phyloP scores from a whole-genome alignment of 768 basidiomycete genomes.

The Xerocomellus amylosporus region DNA sequence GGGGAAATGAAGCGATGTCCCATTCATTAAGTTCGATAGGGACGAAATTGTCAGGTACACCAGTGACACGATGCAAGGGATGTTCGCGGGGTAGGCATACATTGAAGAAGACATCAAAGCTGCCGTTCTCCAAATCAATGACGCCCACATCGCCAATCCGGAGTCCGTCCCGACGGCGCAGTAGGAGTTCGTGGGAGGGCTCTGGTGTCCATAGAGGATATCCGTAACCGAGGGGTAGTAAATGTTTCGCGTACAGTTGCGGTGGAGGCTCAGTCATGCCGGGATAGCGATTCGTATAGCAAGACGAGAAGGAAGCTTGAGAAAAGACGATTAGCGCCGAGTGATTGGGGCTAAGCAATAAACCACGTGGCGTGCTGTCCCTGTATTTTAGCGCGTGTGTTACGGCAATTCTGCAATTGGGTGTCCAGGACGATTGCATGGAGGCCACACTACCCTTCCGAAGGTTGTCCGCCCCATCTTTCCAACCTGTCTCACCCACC shows the following conservation, averaged over 20 bases:
- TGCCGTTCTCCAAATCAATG: constrained; percentile 28
- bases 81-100: constrained; percentile 34
- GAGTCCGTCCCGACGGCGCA: constrained; percentile 20
- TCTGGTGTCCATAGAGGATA: constrained; percentile 36
- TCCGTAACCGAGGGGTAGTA: constrained; percentile 20
- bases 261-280: constrained; percentile 9
- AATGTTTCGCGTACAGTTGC: constrained; percentile 12
- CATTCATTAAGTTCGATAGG: constrained; percentile 14
- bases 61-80: constrained; percentile 4
- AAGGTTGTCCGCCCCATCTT: no score
- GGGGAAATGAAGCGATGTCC: constrained; percentile 7
- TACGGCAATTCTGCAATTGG: no score
- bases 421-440: no score
- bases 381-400: no score
- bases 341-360: not conserved
- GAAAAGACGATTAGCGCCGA: not conserved
- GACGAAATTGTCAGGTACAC: constrained; percentile 29
- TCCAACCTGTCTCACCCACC: no score
- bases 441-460: no score
- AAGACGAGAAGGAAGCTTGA: no score
- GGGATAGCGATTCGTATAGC: not conserved
- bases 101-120: constrained; percentile 38
- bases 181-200: constrained; percentile 14
- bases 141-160: constrained; percentile 37
- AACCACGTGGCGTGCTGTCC: not conserved